Evolutionary conservation across 441 rosid species (phyloP), one percentile per base, ranked within the genome.

Genomic region (Sinapis alba): DNA sequence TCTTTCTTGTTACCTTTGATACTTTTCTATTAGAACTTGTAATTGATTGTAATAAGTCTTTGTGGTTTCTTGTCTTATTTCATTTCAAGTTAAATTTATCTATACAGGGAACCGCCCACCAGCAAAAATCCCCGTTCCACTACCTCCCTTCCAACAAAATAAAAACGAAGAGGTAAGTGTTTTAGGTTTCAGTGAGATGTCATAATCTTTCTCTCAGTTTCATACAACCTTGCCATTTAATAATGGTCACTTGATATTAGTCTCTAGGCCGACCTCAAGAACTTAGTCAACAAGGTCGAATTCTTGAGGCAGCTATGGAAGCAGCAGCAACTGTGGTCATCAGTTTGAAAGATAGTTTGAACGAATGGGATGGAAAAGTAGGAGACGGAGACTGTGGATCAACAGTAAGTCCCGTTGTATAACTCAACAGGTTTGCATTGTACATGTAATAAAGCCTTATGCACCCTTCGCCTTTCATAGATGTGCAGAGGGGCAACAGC

Each of bases 301-400:
- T 83, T 72, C 92, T 96, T 62, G 97, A 96, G 85, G 80, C 79
- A 21, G 97, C 96, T 84, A 90, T 96, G 71, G 88, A 89, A 81
- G 97, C 96, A 68, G 98, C 97, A 69, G 86, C 89, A 64, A 87
- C 85, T 76, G 98, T 90, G 38, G 62, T 90, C 58, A 81, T 89
- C 6, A 71, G 76, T 76, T 80, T 93, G 24, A 88, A 76, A 79
- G 98, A 90, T 59, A 80, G 79, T 80, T 83, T 96, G 83, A 93
- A 96, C 76, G 97, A 90, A 72, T 93, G 98, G 97, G 99, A 96
- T 80, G 74, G 92, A 85, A 91, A 81, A 87, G 97, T 89, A n/a
- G 98, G 98, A 43, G 99, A 96, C 79, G 98, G 96, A 12, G 99
- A 96, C 72, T 96, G 99, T 81, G 99, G 99, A 50, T 91, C 97